Evolutionary conservation across 2,329 filamentous ascomycete species (phyloP), one percentile per base, ranked within the genome.

Genomic region (Aspergillus alliaceus): DNA sequence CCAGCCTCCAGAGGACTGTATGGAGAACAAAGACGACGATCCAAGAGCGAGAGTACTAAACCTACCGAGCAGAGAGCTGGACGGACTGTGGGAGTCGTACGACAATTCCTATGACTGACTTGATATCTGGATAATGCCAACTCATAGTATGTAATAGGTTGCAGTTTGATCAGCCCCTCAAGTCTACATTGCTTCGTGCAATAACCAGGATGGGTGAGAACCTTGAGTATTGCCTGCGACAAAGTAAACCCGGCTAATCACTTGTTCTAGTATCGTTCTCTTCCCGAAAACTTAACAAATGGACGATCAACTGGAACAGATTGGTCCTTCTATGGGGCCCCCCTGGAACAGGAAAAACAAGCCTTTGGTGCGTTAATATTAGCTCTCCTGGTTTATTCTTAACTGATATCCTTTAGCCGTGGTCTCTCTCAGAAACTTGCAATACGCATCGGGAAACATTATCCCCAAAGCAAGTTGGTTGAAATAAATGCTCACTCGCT

Each of bases 291-390:
- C 66, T 78, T 12, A 70, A 75, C 57, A 66, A 69, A 25, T 69
- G 69, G 54, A 69, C 71, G 1, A 73, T 78, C 59, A 76, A 75
- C 56, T 81, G 78, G 77, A 80, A 80, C 56, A 72, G 76, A 20
- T 65, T 81, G 9, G 91, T 97, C 15, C 81, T 97, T 57, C 86
- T 97, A 48, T 97, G 97, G 76, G 93, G 93, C 0, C 93, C 93
- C 5, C 93, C 93, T 2, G 93, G 93, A 72, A 98, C 93, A 12
- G 93, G 93, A 70, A 97, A 98, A 81, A 96, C 93, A 65, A 66
- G 63, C 31, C 31, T 68, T 3, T 66, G 62, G 56, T 63, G 56
- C 18, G 63, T 59, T 18, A 47, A 20, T 44, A 24, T 6, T 29
- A 27, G 4, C 11, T 12, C 9, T 14, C 11, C 14, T 20, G 27